phyloP scores from a whole-genome alignment of 2,329 filamentous ascomycete species.

The Hymenoscyphus fraxineus region DNA sequence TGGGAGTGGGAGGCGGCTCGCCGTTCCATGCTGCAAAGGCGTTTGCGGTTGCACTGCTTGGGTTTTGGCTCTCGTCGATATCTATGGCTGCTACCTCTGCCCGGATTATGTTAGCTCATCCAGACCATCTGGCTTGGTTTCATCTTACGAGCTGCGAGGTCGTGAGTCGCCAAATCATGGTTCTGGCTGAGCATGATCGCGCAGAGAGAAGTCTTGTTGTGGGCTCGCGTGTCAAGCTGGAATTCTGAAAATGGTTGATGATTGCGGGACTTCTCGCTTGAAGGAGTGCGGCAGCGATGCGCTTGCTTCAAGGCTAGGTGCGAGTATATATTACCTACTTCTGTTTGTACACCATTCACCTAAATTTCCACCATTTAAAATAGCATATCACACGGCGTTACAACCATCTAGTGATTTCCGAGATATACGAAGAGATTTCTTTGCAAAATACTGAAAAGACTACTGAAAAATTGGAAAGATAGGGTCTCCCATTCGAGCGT shows the following conservation, averaged over 20 bases:
- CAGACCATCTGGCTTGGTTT: not conserved
- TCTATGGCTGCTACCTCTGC: constrained; percentile 30
- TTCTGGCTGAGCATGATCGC: not conserved
- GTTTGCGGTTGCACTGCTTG: constrained; percentile 15
- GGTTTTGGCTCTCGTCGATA: constrained; percentile 25
- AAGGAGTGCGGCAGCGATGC: not conserved
- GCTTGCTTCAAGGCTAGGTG: not conserved
- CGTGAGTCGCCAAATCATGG: not conserved
- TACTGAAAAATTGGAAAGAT: not conserved
- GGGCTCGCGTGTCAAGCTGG: not conserved
- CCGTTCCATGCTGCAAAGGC: constrained; percentile 26
- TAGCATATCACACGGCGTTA: not conserved
- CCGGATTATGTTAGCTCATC: constrained; percentile 17
- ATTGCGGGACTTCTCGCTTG: not conserved
- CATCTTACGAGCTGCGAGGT: not conserved
- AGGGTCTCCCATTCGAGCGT: not conserved
- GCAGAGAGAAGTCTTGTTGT: not conserved
- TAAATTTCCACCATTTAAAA: not conserved
- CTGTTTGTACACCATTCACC: not conserved
- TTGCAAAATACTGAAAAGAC: not conserved
- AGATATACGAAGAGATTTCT: not conserved
- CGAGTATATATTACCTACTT: not conserved
- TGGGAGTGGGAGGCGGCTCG: constrained; percentile 32
- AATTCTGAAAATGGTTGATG: not conserved
- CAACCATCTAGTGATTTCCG: not conserved